A percentile compares a stretch with the other conserved stretches of the same genome.
phyloP scores from a whole-genome alignment of 2,329 filamentous ascomycete species.

The Penicillium digitatum region DNA sequence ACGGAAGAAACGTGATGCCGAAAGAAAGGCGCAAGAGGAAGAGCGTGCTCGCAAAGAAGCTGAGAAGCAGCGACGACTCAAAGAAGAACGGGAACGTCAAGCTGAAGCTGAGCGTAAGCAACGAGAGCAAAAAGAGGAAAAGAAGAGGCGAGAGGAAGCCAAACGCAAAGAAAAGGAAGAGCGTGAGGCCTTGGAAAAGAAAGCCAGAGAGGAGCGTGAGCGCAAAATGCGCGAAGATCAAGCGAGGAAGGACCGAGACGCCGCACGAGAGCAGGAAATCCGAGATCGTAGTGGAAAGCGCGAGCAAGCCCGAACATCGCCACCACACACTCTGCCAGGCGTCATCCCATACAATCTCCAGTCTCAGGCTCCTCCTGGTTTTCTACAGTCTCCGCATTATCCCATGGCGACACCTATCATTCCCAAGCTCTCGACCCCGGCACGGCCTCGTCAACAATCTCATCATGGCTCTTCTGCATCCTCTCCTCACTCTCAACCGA shows the following conservation, averaged over 20 bases:
- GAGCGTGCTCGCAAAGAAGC: conserved; percentile 79
- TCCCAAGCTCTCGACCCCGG: conserved; percentile 77
- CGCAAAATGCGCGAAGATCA: conserved; percentile 46
- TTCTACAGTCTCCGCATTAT: conserved; percentile 72
- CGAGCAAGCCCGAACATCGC: conserved; percentile 47
- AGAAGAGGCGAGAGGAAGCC: conserved; percentile 65
- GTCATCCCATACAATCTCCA: conserved; percentile 53
- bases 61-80: conserved; percentile 71
- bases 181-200: conserved; percentile 60
- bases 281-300: conserved; percentile 30
- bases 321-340: conserved; percentile 56
- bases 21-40: conserved; percentile 86
- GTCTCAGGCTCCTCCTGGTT: conserved; percentile 48
- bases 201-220: conserved; percentile 61
- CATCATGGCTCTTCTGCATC: conserved; percentile 70
- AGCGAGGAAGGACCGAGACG: conserved; percentile 58
- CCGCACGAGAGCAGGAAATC: conserved; percentile 48
- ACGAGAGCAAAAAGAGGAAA: conserved; percentile 77
- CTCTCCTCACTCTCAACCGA: conserved; percentile 56
- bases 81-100: conserved; percentile 81
- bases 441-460: conserved; percentile 69
- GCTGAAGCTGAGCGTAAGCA: conserved; percentile 80
- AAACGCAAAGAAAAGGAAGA: conserved; percentile 74
- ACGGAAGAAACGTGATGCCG: conserved; percentile 82
- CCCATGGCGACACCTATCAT: conserved; percentile 73